Evolutionary conservation across 495 filamentous ascomycete species (phyloP).

Genomic region (Daldinia decipiens): DNA sequence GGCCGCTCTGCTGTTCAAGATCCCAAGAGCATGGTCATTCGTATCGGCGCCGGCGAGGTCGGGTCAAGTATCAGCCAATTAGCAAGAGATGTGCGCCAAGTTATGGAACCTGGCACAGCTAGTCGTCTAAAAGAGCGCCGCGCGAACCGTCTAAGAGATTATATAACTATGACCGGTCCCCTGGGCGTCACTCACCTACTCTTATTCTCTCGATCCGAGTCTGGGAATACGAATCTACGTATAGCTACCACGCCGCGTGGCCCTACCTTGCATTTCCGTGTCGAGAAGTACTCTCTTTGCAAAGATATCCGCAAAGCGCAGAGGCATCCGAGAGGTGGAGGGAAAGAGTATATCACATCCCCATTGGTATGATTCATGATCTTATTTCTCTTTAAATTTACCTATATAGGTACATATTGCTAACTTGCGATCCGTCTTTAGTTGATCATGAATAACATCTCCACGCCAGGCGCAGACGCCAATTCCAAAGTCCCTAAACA

Average conservation of each 20-base stretch:
- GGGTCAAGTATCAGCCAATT: slow-evolving; percentile 91
- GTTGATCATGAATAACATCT: slow-evolving; percentile 99
- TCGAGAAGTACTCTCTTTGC: slow-evolving; percentile 95
- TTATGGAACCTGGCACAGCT: slow-evolving; percentile 97
- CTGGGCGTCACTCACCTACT: slow-evolving; percentile 94
- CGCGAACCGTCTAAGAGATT: slow-evolving; percentile 90
- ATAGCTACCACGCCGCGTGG: slow-evolving; percentile 89
- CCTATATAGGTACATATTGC: neutral
- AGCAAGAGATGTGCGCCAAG: slow-evolving; percentile 86
- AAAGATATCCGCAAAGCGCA: slow-evolving; percentile 85
- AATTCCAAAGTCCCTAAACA: slow-evolving; percentile 77
- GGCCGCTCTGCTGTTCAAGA: slow-evolving; percentile 60
- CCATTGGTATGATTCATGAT: slow-evolving; percentile 72
- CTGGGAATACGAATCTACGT: slow-evolving; percentile 92
- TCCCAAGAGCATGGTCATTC: slow-evolving; percentile 98
- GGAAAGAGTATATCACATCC: slow-evolving; percentile 82
- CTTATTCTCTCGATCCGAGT: slow-evolving; percentile 88
- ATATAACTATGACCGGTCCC: slow-evolving; percentile 93
- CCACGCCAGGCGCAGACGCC: slow-evolving; percentile 71
- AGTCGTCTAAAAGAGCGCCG: slow-evolving; percentile 86
- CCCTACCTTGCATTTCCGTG: slow-evolving; percentile 91
- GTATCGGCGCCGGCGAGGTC: slow-evolving; percentile 93
- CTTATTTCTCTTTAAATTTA: neutral
- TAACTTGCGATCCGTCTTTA: slow-evolving; percentile 47
- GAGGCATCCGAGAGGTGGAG: slow-evolving; percentile 81